phyloP scores from a whole-genome alignment of 2,329 filamentous ascomycete genomes.

The Aspergillus candidus region DNA sequence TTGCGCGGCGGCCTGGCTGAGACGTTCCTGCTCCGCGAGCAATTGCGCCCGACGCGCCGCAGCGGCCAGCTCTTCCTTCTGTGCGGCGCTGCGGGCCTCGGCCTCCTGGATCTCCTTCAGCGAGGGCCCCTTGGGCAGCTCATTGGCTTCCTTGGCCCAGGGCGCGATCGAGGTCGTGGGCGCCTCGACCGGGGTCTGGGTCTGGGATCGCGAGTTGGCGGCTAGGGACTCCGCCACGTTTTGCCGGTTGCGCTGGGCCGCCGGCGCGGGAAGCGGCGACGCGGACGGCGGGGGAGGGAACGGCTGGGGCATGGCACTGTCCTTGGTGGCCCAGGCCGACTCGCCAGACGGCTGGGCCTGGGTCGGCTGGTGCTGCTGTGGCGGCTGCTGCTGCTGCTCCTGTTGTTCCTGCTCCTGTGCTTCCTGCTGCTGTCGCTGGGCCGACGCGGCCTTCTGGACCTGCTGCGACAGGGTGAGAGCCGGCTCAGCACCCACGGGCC shows the following conservation, averaged over 20 bases:
- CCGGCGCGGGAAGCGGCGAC: constrained; percentile 80
- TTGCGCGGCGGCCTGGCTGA: constrained; percentile 56
- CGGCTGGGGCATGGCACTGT: constrained; percentile 59
- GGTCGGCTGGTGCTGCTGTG: constrained; percentile 28
- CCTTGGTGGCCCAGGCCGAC: constrained; percentile 55
- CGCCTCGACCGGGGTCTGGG: constrained; percentile 65
- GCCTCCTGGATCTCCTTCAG: constrained; percentile 95
- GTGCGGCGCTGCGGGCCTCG: constrained; percentile 86
- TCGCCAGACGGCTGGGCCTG: constrained; percentile 39
- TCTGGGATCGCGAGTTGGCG: constrained; percentile 63
- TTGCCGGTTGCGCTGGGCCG: constrained; percentile 75
- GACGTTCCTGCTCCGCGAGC: constrained; percentile 73
- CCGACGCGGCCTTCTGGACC: constrained; percentile 64
- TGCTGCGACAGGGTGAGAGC: constrained; percentile 72
- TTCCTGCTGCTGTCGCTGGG: constrained; percentile 35
- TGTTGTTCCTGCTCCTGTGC: constrained; percentile 25
- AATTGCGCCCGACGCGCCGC: constrained; percentile 63
- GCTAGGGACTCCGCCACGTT: constrained; percentile 71
- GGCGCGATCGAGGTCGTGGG: constrained; percentile 75
- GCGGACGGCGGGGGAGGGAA: constrained; percentile 68
- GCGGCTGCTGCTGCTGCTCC: constrained; percentile 26
- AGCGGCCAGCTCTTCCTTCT: constrained; percentile 74
- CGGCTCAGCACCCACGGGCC: constrained; percentile 37
- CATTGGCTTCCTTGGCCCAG: constrained; percentile 80
- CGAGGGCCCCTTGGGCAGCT: constrained; percentile 75